Conservation (phyloP, 176 grass and related monocot genomes). For the Leersia perrieri region DNA sequence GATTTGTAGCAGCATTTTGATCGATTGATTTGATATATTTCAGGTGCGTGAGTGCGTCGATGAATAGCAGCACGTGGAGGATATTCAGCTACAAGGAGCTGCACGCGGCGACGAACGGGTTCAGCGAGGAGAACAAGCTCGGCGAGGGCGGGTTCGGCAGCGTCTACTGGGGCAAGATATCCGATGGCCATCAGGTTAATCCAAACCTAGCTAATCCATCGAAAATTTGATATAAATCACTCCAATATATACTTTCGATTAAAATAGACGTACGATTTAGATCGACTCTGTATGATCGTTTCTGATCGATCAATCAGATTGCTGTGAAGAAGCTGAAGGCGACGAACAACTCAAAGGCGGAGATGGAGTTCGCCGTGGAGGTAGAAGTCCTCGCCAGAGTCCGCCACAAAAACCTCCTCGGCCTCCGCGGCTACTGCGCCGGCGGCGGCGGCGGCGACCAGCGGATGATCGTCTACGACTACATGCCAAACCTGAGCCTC, state of each 20-base stretch:
- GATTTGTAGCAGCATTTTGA: not conserved
- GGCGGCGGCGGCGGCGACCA: constrained; percentile 36
- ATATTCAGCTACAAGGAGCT: constrained; percentile 78
- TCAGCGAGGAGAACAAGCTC: constrained; percentile 71
- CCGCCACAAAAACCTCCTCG: constrained; percentile 60
- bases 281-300: too few relatives aligned
- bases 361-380: constrained; percentile 84
- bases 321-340: constrained; percentile 73
- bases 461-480: constrained; percentile 76
- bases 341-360: constrained; percentile 66
- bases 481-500: constrained; percentile 78
- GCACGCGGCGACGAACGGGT: constrained; percentile 52
- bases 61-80: constrained; percentile 53
- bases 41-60: constrained; percentile 27
- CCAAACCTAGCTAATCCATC: too few relatives aligned
- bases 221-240: too few relatives aligned
- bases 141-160: constrained; percentile 78
- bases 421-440: constrained; percentile 63
- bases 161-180: constrained; percentile 66
- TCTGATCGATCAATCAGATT: too few relatives aligned
- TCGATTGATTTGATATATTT: not conserved
- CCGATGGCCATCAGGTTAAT: constrained; percentile 51
- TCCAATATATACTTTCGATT: too few relatives aligned
- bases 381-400: constrained; percentile 68
- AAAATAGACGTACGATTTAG: too few relatives aligned